Conservation (phyloP, 2,329 filamentous ascomycete species). For the Aspergillus quadrilineatus region DNA sequence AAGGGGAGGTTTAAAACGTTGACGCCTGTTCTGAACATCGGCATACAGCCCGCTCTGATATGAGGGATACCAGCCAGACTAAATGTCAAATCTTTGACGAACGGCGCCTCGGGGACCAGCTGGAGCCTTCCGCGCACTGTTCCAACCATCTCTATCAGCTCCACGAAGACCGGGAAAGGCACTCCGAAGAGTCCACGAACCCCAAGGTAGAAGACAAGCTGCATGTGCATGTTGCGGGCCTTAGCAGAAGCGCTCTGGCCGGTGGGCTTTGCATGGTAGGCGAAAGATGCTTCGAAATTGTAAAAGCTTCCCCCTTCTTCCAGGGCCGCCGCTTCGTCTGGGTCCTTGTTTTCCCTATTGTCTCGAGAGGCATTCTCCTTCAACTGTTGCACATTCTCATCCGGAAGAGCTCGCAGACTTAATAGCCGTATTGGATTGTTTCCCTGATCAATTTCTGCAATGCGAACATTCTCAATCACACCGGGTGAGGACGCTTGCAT, state of each 20-base stretch:
- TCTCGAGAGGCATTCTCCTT: slow-evolving; percentile 77
- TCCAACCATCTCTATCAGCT: slow-evolving; percentile 85
- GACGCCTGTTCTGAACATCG: slow-evolving; percentile 85
- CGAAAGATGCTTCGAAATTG: slow-evolving; percentile 86
- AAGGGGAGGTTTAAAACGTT: slow-evolving; percentile 89
- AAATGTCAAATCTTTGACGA: slow-evolving; percentile 86
- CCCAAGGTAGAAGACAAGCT: slow-evolving; percentile 89
- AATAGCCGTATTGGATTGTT: slow-evolving; percentile 86
- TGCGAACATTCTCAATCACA: slow-evolving; percentile 89
- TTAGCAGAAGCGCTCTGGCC: slow-evolving; percentile 71
- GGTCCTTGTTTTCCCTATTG: slow-evolving; percentile 77
- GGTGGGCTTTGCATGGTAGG: slow-evolving; percentile 82
- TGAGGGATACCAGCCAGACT: slow-evolving; percentile 93
- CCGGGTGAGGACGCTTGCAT: slow-evolving; percentile 94
- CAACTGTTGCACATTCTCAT: slow-evolving; percentile 75
- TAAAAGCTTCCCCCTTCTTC: slow-evolving; percentile 91
- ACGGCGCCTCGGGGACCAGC: slow-evolving; percentile 86
- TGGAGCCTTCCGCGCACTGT: slow-evolving; percentile 80
- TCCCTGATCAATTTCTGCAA: slow-evolving; percentile 92
- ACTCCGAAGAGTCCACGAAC: slow-evolving; percentile 86
- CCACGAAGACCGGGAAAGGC: slow-evolving; percentile 82
- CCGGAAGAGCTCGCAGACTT: slow-evolving; percentile 80
- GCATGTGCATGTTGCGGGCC: slow-evolving; percentile 95
- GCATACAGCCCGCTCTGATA: slow-evolving; percentile 82
- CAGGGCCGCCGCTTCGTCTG: slow-evolving; percentile 80